A percentile compares a stretch with the other conserved stretches of the same genome.
phyloP scores from a whole-genome alignment of 1,139 yeast genomes.

The Kurtzmaniella quercitrusa region DNA sequence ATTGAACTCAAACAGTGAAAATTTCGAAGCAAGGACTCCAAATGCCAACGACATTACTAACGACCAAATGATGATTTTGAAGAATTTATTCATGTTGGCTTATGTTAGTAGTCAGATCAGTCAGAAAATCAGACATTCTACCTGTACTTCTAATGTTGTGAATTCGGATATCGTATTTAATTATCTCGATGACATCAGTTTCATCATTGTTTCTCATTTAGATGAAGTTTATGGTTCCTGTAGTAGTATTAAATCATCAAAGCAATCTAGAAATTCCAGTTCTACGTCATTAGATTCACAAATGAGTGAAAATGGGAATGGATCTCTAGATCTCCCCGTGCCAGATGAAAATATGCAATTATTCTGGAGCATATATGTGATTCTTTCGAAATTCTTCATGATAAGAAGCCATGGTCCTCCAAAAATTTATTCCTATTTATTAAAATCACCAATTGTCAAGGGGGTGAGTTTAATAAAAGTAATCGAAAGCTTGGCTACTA shows the following conservation, averaged over 20 bases:
- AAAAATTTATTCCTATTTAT: constrained; percentile 31
- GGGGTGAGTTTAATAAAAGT: constrained; percentile 11
- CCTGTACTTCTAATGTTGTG: constrained; percentile 13
- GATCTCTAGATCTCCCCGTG: background rate
- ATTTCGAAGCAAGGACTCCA: constrained; percentile 10
- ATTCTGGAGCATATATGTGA: constrained; percentile 42
- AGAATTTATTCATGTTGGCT: constrained; percentile 28
- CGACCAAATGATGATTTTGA: constrained; percentile 39
- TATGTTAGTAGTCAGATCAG: constrained; percentile 13
- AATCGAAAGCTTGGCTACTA: constrained; percentile 27
- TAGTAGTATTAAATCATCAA: background rate
- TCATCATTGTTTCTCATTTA: constrained; percentile 26
- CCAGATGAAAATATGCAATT: constrained; percentile 19
- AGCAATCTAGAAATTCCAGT: constrained; percentile 6
- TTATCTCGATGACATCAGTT: constrained; percentile 44
- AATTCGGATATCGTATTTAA: constrained; percentile 37
- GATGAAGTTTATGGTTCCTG: constrained; percentile 5
- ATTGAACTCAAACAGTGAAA: constrained; percentile 6
- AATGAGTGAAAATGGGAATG: constrained; percentile 7
- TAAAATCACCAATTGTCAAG: constrained; percentile 19
- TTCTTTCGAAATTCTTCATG: constrained; percentile 35
- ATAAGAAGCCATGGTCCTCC: constrained; percentile 31
- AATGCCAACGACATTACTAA: constrained; percentile 29
- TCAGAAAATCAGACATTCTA: background rate
- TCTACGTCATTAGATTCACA: constrained; percentile 6